Conservation (phyloP, 192 early-diverging fungal species). For the Gaertneriomyces semiglobifer region DNA sequence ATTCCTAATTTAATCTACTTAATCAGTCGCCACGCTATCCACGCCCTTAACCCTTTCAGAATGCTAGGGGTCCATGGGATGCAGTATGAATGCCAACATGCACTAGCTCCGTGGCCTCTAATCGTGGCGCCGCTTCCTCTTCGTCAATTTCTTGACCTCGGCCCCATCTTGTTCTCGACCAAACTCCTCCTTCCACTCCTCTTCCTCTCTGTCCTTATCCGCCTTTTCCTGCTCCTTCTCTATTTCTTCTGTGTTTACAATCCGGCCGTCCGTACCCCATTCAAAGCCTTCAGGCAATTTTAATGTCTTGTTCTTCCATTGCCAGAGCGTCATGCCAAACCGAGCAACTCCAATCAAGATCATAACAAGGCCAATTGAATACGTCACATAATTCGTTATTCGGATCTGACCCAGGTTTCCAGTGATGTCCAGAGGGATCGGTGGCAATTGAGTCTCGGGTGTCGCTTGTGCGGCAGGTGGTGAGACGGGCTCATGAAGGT, state of each 20-base stretch:
- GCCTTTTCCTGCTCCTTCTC: background rate
- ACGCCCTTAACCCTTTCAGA: too few relatives aligned
- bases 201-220: background rate
- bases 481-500: constrained; percentile 12
- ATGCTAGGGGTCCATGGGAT: too few relatives aligned
- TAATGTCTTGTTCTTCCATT: constrained; percentile 29
- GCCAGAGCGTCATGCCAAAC: constrained; percentile 23
- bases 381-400: constrained; percentile 32
- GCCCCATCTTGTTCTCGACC: too few relatives aligned
- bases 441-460: constrained; percentile 11
- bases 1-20: too few relatives aligned
- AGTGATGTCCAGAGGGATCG: constrained; percentile 15
- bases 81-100: too few relatives aligned
- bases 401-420: constrained; percentile 13
- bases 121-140: too few relatives aligned
- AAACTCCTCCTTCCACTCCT: background rate
- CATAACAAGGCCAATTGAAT: constrained; percentile 29
- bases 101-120: too few relatives aligned
- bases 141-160: too few relatives aligned
- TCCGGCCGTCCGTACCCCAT: background rate
- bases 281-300: constrained; percentile 20
- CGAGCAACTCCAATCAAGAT: constrained; percentile 30
- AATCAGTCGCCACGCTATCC: too few relatives aligned
- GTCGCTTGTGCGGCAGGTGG: constrained; percentile 1
- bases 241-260: constrained; percentile 3